These are phyloP conservation scores for Myxozyma mucilagina DNA, from an alignment of 805 yeast species.

Conservation along the genomic window DNA sequence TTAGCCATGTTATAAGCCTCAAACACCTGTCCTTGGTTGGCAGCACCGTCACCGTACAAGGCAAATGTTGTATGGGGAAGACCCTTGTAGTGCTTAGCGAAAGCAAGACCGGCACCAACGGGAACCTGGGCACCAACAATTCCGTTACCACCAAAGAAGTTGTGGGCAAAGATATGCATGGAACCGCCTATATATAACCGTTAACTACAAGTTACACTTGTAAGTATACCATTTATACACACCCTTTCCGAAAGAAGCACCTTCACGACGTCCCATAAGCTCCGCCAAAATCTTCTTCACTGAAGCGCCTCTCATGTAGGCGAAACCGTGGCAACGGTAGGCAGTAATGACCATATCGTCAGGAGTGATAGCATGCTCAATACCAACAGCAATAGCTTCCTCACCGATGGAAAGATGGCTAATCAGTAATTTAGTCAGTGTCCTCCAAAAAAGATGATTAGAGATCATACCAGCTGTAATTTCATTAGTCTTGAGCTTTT, in stretches of 20 bases:
- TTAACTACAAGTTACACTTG: not conserved
- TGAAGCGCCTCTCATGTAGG: conserved; percentile 92
- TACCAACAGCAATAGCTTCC: conserved; percentile 98
- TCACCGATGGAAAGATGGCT: conserved; percentile 97
- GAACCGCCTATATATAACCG: conserved; percentile 67
- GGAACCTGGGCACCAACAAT: conserved; percentile 99
- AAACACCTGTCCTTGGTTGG: conserved; percentile 99
- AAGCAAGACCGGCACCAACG: conserved; percentile 96
- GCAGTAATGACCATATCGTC: conserved; percentile 92
- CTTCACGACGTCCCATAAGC: conserved; percentile 93
- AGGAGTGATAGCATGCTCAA: conserved; percentile 86
- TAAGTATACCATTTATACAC: not conserved
- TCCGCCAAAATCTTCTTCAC: conserved; percentile 90
- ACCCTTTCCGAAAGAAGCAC: conserved; percentile 93
- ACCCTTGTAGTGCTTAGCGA: conserved; percentile 91
- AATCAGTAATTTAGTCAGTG: not conserved
- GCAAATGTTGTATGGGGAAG: conserved; percentile 79
- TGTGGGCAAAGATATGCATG: conserved; percentile 96
- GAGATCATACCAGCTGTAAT: conserved; percentile 16
- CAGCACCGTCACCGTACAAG: conserved; percentile 98
- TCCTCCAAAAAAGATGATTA: not conserved
- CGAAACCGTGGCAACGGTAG: conserved; percentile 98
- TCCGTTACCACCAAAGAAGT: conserved; percentile 99
- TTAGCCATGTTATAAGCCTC: conserved; percentile 99
- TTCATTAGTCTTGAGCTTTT: not conserved